A percentile compares a stretch with the other conserved stretches of the same genome.
Conservation (phyloP, 495 filamentous ascomycete species). For the Penicillium crystallinum region DNA sequence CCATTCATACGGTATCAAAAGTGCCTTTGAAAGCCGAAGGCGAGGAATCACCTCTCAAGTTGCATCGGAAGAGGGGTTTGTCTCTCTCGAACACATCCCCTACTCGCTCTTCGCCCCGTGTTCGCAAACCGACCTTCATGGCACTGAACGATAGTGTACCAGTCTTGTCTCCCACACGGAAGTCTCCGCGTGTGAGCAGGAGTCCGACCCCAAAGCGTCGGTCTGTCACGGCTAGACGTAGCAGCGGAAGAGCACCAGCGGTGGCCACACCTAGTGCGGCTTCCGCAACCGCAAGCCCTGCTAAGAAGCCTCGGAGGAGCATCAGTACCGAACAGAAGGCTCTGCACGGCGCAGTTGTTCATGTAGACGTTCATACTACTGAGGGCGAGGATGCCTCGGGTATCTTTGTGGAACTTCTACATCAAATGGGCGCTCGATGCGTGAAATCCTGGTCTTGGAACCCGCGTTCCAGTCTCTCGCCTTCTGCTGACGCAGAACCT, state of each 20-base stretch:
- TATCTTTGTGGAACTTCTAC: conserved; percentile 76
- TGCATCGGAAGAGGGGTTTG: conserved; percentile 50
- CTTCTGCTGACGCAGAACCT: conserved; percentile 26
- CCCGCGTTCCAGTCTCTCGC: conserved; percentile 43
- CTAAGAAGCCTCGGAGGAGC: conserved; percentile 28
- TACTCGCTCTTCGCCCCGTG: conserved; percentile 30
- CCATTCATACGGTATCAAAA: conserved; percentile 69
- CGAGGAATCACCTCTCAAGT: conserved; percentile 53
- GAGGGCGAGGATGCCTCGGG: conserved; percentile 82
- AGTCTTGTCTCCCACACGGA: conserved; percentile 21
- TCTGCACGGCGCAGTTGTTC: conserved; percentile 73
- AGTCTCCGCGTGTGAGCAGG: conserved; percentile 16
- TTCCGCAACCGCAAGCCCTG: conserved; percentile 23
- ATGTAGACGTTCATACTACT: conserved; percentile 86
- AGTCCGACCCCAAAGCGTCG: conserved; percentile 23
- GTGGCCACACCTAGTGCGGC: conserved; percentile 12
- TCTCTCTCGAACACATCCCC: conserved; percentile 39
- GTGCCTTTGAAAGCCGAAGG: conserved; percentile 68
- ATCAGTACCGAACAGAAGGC: conserved; percentile 19
- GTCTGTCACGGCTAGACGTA: conserved; percentile 12
- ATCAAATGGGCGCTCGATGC: conserved; percentile 79
- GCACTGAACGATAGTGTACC: conserved; percentile 14
- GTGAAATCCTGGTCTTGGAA: conserved; percentile 86
- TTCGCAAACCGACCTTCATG: conserved; percentile 23
- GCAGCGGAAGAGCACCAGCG: conserved; percentile 3